phyloP scores from a whole-genome alignment of 2,329 filamentous ascomycete species.

The Alternaria gansuensis region DNA sequence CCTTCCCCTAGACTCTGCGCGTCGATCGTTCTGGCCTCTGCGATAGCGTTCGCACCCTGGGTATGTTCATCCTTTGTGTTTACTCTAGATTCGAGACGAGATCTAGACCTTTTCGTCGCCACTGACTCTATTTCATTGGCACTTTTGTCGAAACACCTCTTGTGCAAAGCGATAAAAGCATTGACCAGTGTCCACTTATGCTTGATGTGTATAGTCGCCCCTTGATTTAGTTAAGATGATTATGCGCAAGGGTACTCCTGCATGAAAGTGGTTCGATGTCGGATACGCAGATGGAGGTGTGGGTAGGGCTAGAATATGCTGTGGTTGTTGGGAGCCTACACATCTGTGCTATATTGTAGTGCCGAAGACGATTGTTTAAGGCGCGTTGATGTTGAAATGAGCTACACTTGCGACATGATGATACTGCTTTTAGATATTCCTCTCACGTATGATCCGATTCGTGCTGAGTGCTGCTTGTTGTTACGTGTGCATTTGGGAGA shows the following conservation, averaged over 20 bases:
- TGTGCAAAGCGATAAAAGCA: background rate
- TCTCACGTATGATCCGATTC: background rate
- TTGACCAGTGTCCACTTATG: background rate
- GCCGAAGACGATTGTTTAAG: background rate
- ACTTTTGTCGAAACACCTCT: background rate
- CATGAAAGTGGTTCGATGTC: constrained; percentile 6
- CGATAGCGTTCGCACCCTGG: background rate
- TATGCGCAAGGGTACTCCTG: background rate
- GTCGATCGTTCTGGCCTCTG: background rate
- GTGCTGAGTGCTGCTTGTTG: background rate
- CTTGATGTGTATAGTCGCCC: too few species aligned
- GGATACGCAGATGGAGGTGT: constrained; percentile 15
- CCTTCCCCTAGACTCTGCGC: background rate
- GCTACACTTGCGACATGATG: background rate
- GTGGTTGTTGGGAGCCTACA: constrained; percentile 1
- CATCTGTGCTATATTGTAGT: background rate
- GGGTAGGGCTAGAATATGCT: constrained; percentile 14
- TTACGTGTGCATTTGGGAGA: background rate
- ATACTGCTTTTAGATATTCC: background rate
- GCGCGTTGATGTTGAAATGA: background rate
- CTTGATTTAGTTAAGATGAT: background rate
- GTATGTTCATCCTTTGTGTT: background rate
- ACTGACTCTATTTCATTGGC: too few species aligned
- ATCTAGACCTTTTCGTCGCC: background rate
- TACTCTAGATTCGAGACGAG: background rate